Evolutionary conservation across 2,329 filamentous ascomycete species (phyloP), one percentile per base, ranked within the genome.

Genomic region (Fonsecaea nubica): DNA sequence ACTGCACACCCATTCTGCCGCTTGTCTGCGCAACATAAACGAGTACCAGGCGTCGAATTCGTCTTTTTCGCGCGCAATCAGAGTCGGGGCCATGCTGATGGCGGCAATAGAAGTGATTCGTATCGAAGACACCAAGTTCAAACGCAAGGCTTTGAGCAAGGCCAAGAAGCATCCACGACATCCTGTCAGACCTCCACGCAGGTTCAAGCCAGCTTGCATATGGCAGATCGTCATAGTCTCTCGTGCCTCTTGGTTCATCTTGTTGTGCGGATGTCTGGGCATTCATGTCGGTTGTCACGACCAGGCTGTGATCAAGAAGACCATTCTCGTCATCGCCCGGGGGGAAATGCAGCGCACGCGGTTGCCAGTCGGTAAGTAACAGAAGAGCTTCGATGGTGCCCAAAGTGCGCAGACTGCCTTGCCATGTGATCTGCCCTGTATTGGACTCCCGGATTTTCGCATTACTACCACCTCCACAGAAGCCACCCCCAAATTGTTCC

Each of bases 281-380:
- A 12, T 84, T 80, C 30, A 77, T 70, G 15, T 79, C 77, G 35
- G 76, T 76, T 5, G 81, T 80, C 76, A 90, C 85, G 5, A 90
- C 80, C 57, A 95, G 91, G 18, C 92, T 89, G 0, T 92, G 90
- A 2, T 86, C 80, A 68, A 90, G 80, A 48, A 89, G 81, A 38
- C 88, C 85, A 61, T 88, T 86, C 66, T 89, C 88, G 69, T 89
- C 87, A 65, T 89, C 86, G 54, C 86, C 86, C 0, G 88, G 87
- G 2, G 95, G 95, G 74, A 98, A 99, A 77, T 98, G 94, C 67
- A 99, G 84, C 15, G 93, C 93, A 5, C 94, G 88, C 4, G 95
- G 95, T 77, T 98, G 94, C 94, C 95, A 99, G 75, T 99, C 95
- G 0, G 94, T 98, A 53, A 99, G 82, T 32, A 99, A 90, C 83